Conservation (phyloP, 176 grass and related monocot species). For the Bolboschoenus planiculmis region DNA sequence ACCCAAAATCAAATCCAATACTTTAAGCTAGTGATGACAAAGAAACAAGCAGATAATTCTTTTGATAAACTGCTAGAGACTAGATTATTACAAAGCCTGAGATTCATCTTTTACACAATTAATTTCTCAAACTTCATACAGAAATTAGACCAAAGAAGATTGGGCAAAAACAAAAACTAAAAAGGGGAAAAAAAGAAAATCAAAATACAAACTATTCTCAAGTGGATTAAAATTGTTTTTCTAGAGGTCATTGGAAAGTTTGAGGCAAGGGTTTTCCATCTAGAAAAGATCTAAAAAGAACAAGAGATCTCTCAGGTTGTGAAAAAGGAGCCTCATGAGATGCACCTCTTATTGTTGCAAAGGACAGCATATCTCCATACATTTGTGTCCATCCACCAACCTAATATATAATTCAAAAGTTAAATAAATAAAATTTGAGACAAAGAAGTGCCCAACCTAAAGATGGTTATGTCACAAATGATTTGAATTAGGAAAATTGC, state of each 20-base stretch:
- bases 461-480: background rate
- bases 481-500: background rate
- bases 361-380: slow-evolving; percentile 63
- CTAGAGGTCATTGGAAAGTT: slow-evolving; percentile 53
- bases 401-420: slow-evolving; percentile 23
- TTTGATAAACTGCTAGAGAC: background rate
- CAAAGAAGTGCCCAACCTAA: background rate
- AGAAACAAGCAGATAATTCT: background rate
- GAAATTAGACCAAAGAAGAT: slow-evolving; percentile 17
- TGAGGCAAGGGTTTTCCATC: slow-evolving; percentile 70
- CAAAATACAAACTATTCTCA: slow-evolving; percentile 8
- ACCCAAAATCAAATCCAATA: background rate
- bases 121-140: slow-evolving; percentile 22
- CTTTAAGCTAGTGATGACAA: background rate
- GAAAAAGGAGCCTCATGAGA: slow-evolving; percentile 98
- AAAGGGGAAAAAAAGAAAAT: background rate
- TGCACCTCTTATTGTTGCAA: slow-evolving; percentile 88
- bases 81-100: slow-evolving; percentile 25
- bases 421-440: background rate
- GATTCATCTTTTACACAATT: slow-evolving; percentile 26
- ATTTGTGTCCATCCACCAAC: slow-evolving; percentile 96
- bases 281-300: slow-evolving; percentile 82
- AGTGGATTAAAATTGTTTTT: background rate
- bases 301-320: slow-evolving; percentile 83
- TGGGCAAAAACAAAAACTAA: background rate